Conservation (phyloP, 1,284 basidiomycete genomes). For the Cutaneotrichosporon mucoides region DNA sequence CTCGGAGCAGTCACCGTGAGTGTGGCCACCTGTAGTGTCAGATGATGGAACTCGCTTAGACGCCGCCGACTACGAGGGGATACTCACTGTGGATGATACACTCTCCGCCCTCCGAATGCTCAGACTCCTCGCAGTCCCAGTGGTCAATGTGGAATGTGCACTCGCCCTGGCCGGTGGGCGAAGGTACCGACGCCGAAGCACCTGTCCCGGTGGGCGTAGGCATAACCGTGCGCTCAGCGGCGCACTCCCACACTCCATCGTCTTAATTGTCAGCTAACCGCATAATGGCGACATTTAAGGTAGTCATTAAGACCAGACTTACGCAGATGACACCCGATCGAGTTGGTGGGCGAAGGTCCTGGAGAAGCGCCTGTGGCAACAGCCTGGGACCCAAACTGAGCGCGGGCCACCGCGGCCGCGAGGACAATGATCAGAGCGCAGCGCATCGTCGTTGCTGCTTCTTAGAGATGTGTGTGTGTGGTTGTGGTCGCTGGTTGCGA, state of each 20-base stretch:
- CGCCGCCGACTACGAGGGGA: too few species aligned
- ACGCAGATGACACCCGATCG: conserved; percentile 23
- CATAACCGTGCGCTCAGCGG: too few species aligned
- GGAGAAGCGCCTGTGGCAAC: background rate
- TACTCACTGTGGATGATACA: too few species aligned
- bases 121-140: conserved; percentile 29
- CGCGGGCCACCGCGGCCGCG: conserved; percentile 8
- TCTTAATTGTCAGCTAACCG: too few species aligned
- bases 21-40: conserved; percentile 15
- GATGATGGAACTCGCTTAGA: too few species aligned
- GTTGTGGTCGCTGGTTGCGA: too few species aligned
- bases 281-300: too few species aligned
- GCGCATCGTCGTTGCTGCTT: background rate
- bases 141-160: conserved; percentile 34
- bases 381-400: conserved; percentile 1
- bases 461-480: too few species aligned
- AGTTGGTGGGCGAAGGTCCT: conserved; percentile 22
- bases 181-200: conserved; percentile 5
- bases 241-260: too few species aligned
- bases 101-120: too few species aligned
- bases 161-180: conserved; percentile 27
- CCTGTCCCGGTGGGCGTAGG: too few species aligned
- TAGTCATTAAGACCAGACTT: background rate
- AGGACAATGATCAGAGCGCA: background rate
- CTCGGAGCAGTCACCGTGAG: conserved; percentile 49